A percentile compares a stretch with the other conserved stretches of the same genome.
These are phyloP conservation scores for Xanthoparmelia taractica DNA, from an alignment of 495 filamentous ascomycete species.

Conservation along the genomic window DNA sequence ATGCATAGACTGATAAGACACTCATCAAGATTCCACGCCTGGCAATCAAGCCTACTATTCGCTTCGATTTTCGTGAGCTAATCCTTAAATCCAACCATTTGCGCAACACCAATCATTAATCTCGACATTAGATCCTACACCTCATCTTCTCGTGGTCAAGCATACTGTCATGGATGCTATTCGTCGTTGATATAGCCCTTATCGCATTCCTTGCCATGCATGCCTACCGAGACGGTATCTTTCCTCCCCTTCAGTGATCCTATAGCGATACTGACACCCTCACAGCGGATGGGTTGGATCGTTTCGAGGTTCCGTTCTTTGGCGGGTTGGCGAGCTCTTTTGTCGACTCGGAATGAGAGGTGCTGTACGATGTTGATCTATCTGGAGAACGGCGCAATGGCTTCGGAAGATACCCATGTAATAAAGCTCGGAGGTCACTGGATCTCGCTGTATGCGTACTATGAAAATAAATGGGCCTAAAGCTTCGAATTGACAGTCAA, in stretches of 20 bases:
- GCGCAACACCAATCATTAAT: not conserved
- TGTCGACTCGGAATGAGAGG: slow-evolving; percentile 74
- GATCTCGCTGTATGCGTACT: not conserved
- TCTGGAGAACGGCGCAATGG: not conserved
- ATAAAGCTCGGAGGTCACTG: not conserved
- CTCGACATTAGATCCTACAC: slow-evolving; percentile 52
- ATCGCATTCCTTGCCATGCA: slow-evolving; percentile 70
- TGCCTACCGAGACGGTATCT: slow-evolving; percentile 74
- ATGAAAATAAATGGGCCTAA: not conserved
- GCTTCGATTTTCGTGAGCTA: slow-evolving; percentile 65
- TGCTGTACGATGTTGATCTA: not conserved
- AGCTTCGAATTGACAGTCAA: not conserved
- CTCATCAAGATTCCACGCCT: slow-evolving; percentile 79
- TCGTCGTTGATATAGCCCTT: slow-evolving; percentile 63
- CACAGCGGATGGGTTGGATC: slow-evolving; percentile 76
- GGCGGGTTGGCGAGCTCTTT: slow-evolving; percentile 79
- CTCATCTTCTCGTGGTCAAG: slow-evolving; percentile 76
- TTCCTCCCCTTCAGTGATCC: not conserved
- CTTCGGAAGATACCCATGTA: not conserved
- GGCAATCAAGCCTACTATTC: slow-evolving; percentile 88
- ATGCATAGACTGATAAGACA: not conserved
- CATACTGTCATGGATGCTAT: slow-evolving; percentile 75
- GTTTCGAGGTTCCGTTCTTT: slow-evolving; percentile 87
- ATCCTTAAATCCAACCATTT: not conserved
- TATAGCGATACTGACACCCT: slow-evolving; percentile 22